Evolutionary conservation across 2,329 filamentous ascomycete genomes (phyloP).

Genomic region (Verticillium klebahnii): DNA sequence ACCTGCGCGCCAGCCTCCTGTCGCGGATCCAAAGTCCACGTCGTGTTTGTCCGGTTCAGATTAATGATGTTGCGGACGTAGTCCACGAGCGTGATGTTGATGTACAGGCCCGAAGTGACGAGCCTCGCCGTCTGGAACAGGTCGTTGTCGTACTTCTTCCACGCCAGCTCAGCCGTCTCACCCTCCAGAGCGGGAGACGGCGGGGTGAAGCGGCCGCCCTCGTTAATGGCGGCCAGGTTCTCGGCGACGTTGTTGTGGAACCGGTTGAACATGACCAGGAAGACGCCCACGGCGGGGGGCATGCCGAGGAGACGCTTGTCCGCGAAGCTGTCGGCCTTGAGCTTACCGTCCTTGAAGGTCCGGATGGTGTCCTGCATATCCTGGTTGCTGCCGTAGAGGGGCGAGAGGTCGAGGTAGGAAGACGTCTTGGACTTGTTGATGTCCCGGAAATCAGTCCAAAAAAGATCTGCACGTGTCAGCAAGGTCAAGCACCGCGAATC

Average conservation of each 20-base stretch:
- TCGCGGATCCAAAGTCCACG: constrained; percentile 67
- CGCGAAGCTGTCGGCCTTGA: constrained; percentile 70
- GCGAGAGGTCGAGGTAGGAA: constrained; percentile 67
- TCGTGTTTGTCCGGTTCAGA: constrained; percentile 63
- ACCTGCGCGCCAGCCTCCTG: constrained; percentile 57
- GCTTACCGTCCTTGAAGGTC: constrained; percentile 64
- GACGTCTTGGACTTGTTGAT: constrained; percentile 61
- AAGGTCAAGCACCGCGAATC: neutral
- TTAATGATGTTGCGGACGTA: constrained; percentile 77
- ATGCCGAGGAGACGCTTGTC: constrained; percentile 67
- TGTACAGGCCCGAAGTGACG: constrained; percentile 70
- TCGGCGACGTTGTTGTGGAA: constrained; percentile 86
- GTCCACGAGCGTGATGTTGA: constrained; percentile 73
- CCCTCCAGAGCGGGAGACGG: constrained; percentile 46
- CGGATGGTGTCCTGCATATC: constrained; percentile 62
- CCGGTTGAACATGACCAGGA: constrained; percentile 74
- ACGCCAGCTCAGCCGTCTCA: constrained; percentile 45
- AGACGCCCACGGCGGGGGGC: constrained; percentile 65
- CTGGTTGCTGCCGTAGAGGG: constrained; percentile 66
- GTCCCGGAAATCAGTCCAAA: constrained; percentile 63
- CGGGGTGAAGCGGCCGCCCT: constrained; percentile 70
- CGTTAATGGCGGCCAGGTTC: constrained; percentile 81
- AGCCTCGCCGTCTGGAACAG: constrained; percentile 74
- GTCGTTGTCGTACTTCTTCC: constrained; percentile 71
- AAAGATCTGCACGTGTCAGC: constrained; percentile 47